phyloP scores from a whole-genome alignment of 768 basidiomycete species.

The Kwoniella sp. region DNA sequence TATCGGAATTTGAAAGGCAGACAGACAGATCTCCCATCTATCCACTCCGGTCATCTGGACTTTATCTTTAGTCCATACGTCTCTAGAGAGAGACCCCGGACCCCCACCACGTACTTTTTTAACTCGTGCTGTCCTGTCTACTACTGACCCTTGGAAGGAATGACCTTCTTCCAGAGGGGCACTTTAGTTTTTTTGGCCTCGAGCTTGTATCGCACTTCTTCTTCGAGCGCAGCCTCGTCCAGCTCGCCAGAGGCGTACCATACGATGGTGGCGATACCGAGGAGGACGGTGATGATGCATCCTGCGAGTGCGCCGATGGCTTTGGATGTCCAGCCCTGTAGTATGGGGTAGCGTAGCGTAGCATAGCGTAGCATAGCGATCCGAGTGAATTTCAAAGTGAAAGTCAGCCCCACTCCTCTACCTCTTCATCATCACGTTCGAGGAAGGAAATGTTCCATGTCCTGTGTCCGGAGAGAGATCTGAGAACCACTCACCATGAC shows the following conservation, averaged over 20 bases:
- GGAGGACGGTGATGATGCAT: conserved; percentile 76
- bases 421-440: conserved; percentile 9
- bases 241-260: conserved; percentile 86
- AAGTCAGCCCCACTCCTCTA: no score
- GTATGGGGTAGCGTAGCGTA: not conserved
- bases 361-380: not conserved
- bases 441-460: conserved; percentile 17
- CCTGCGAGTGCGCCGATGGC: conserved; percentile 59
- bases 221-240: conserved; percentile 79
- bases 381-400: not conserved
- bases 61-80: no score
- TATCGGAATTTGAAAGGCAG: no score
- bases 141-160: conserved; percentile 12
- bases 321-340: conserved; percentile 56
- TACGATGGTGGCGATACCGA: conserved; percentile 78
- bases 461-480: not conserved
- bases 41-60: no score
- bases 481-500: conserved; percentile 61
- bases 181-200: conserved; percentile 61
- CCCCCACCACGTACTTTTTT: no score
- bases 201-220: conserved; percentile 65
- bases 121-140: no score
- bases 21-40: no score
- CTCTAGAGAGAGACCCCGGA: no score
- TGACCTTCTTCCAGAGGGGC: conserved; percentile 24